Evolutionary conservation across 805 yeast species (phyloP), one percentile per base, ranked within the genome.

Genomic region (Cyberlindnera xishuangbannaensis): DNA sequence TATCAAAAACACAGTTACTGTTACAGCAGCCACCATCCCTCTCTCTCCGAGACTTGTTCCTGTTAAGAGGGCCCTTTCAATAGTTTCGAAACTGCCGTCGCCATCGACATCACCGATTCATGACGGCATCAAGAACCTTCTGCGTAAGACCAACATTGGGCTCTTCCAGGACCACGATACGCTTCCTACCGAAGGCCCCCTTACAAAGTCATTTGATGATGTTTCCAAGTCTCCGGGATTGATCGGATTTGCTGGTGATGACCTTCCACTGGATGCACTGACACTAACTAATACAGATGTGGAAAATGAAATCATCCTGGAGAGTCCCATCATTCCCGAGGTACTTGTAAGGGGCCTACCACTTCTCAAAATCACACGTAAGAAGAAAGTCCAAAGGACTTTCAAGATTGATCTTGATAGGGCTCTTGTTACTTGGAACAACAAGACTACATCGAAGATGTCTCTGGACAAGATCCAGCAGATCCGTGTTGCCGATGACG

Each of bases 281-380:
- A n/a, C n/a, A n/a, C n/a, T n/a, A n/a, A n/a, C n/a, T n/a, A n/a
- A n/a, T n/a, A 16, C 18, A 6, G 25, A 21, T 6, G 19, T 25
- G 3, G 2, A 20, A 16, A 30, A 34, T 11, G 51, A 45, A 16
- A 23, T 40, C 7, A 25, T 44, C 7, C 24, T 48, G 2, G 52
- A 51, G 24, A 51, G 50, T 14, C 50, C 61, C 0, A 56, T 66
- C 10, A 71, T 81, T 0, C 64, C 71, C 0, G 66, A 65, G 4
- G 57, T 69, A n/a, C 51, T 76, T 5, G 58, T 65, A 8, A 65
- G 63, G 4, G 95, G 95, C 1, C 50, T 83, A 12, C 69, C 78
- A 2, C 59, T 85, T 40, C 53, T 82, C 18, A 69, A 85, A 45
- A 72, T 85, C 14, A 83, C 95, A 3, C 80, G 76, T 34, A 74